Percentiles rank a stretch among this genome's conserved stretches.
phyloP scores from a whole-genome alignment of 768 basidiomycete genomes.

The Pholiota molesta region DNA sequence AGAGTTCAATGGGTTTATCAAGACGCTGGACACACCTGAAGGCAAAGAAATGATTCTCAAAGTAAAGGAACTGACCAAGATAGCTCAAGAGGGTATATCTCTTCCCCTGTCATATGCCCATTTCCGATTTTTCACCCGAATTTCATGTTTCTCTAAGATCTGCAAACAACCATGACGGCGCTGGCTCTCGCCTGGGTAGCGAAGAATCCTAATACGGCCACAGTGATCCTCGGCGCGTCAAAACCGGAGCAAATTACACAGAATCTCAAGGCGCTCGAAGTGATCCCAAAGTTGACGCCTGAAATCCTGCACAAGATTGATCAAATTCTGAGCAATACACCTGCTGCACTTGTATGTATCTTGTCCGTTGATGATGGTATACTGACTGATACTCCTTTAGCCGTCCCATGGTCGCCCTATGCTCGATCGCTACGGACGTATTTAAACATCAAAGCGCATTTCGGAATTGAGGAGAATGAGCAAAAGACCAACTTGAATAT shows the following conservation, averaged over 20 bases:
- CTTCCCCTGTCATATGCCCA: neutral
- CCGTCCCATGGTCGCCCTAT: slow-evolving; percentile 21
- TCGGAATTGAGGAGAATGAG: no score
- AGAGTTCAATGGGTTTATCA: slow-evolving; percentile 57
- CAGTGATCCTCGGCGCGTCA: slow-evolving; percentile 73
- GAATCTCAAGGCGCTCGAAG: slow-evolving; percentile 72
- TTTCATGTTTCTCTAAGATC: slow-evolving; percentile 22
- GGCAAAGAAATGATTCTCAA: slow-evolving; percentile 70
- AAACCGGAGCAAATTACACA: slow-evolving; percentile 65
- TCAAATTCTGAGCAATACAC: slow-evolving; percentile 59
- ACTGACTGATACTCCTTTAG: slow-evolving; percentile 2
- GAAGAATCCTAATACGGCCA: slow-evolving; percentile 66
- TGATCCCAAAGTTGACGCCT: slow-evolving; percentile 75
- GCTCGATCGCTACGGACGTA: slow-evolving; percentile 15
- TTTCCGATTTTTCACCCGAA: neutral
- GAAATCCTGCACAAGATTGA: slow-evolving; percentile 72
- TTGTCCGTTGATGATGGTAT: neutral
- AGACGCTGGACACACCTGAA: slow-evolving; percentile 54
- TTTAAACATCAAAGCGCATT: neutral
- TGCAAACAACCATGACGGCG: slow-evolving; percentile 51
- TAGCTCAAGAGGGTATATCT: slow-evolving; percentile 57
- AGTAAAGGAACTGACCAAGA: slow-evolving; percentile 63
- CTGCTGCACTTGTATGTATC: slow-evolving; percentile 40
- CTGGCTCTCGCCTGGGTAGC: slow-evolving; percentile 84
- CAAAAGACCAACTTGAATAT: no score